Evolutionary conservation across 257 asterid genomes (phyloP), one percentile per base, ranked within the genome.

Genomic region (Solanum paucissectum): DNA sequence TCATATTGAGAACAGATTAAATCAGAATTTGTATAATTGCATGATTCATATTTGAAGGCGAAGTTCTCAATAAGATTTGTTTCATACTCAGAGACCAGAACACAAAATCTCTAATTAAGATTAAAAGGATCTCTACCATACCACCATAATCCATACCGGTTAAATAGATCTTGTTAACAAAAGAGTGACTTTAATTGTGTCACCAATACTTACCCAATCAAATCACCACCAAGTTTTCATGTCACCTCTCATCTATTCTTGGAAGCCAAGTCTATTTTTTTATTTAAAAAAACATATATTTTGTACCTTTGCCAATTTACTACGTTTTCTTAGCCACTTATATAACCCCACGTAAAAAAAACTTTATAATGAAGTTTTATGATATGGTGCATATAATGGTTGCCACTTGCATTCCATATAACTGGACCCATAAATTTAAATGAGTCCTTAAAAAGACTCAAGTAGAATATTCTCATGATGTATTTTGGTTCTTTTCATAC

Each of bases 211-310:
- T 44, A 6, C 73, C 40, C 49, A 81, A 42, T 21, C 16, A 44
- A 29, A 25, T 40, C 55, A 5, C 20, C 66, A 38, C 16, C 4
- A 71, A 49, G 58, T 81, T 55, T n/a, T 25, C 18, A 85, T 25
- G 23, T 27, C 34, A 58, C 12, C 6, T 12, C 38, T 20, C 49
- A 18, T 8, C 23, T 21, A 74, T n/a, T 32, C 92, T 88, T 90
- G 64, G 68, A 87, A 87, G 91, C 83, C 87, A 91, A 88, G 90
- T 6, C 27, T 88, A 68, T 9, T 5, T n/a, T 62, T 58, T 52
- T 52, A 13, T 46, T 49, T 5, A 6, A 42, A 72, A 68, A 32
- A 21, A 69, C 5, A 20, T 14, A 76, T 9, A 9, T 12, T 25
- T 7, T 68, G 68, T 73, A 49, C 58, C 91, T 89, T 91, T 87